These are phyloP conservation scores for Microdochium paspali DNA, from an alignment of 2,329 filamentous ascomycete genomes.

Conservation along the genomic window DNA sequence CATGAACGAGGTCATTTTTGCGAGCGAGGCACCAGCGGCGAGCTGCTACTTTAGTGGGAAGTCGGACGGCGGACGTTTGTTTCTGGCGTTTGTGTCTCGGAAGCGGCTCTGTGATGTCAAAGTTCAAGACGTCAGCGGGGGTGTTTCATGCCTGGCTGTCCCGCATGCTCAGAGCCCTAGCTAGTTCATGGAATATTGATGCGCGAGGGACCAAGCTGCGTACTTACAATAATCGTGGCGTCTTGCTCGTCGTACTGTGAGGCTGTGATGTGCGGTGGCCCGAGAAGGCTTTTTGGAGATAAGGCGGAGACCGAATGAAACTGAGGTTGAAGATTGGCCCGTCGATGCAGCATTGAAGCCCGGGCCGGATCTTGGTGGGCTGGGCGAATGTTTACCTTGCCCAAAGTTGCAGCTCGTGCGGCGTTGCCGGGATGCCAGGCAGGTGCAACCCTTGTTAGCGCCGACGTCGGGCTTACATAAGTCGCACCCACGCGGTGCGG, in stretches of 20 bases:
- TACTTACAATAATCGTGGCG: no score
- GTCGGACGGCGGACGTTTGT: background rate
- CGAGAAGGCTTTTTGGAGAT: no score
- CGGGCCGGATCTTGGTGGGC: background rate
- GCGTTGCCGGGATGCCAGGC: background rate
- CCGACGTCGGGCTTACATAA: background rate
- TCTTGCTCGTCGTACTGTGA: no score
- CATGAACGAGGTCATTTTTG: constrained; percentile 66
- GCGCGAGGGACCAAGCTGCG: no score
- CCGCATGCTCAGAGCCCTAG: no score
- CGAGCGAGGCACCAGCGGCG: constrained; percentile 5
- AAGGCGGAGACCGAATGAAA: no score
- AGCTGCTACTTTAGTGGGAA: background rate
- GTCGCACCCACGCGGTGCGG: no score
- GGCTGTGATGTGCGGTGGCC: no score
- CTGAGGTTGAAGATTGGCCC: background rate
- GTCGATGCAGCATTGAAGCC: background rate
- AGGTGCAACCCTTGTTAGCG: background rate
- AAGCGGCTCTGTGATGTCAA: background rate
- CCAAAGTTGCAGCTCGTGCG: background rate
- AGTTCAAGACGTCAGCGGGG: background rate
- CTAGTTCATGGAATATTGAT: no score
- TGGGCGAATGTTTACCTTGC: background rate
- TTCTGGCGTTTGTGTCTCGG: background rate
- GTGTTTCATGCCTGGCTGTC: background rate